These are phyloP conservation scores for Chytridium lagenaria DNA, from an alignment of 371 early-diverging fungal species.

Conservation along the genomic window DNA sequence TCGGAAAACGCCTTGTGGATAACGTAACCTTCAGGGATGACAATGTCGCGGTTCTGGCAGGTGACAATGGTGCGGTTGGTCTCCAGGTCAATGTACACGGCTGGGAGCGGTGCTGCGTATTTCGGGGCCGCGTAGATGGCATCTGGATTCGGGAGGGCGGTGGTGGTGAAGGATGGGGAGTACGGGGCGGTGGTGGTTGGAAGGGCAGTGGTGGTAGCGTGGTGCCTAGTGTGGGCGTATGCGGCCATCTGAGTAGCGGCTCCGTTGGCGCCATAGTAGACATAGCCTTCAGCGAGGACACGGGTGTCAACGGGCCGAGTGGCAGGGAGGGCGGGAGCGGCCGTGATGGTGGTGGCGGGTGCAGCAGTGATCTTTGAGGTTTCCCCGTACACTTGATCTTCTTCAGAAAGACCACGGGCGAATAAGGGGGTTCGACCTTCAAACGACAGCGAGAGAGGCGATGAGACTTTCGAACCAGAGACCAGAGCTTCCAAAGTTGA, in stretches of 20 bases:
- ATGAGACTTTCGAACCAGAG: neutral
- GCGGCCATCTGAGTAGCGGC: neutral
- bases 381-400: neutral
- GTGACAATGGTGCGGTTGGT: slow-evolving; percentile 16
- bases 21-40: slow-evolving; percentile 20
- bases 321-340: neutral
- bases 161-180: neutral
- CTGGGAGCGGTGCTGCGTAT: neutral
- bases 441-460: neutral
- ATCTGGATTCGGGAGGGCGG: neutral
- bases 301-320: neutral
- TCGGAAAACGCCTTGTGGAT: slow-evolving; percentile 7
- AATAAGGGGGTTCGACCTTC: neutral
- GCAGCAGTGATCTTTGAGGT: neutral
- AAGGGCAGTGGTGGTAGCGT: neutral
- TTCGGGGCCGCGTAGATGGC: neutral
- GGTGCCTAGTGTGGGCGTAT: too few species aligned
- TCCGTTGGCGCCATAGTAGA: neutral
- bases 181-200: neutral
- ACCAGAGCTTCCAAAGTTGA: neutral
- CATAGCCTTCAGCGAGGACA: neutral
- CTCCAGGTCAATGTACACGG: neutral
- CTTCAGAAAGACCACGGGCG: neutral
- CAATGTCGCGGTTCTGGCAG: slow-evolving; percentile 10
- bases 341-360: neutral